A percentile compares a stretch with the other conserved stretches of the same genome.
These are phyloP conservation scores for Anacardium occidentale DNA, from an alignment of 345 rosid genomes.

Conservation along the genomic window DNA sequence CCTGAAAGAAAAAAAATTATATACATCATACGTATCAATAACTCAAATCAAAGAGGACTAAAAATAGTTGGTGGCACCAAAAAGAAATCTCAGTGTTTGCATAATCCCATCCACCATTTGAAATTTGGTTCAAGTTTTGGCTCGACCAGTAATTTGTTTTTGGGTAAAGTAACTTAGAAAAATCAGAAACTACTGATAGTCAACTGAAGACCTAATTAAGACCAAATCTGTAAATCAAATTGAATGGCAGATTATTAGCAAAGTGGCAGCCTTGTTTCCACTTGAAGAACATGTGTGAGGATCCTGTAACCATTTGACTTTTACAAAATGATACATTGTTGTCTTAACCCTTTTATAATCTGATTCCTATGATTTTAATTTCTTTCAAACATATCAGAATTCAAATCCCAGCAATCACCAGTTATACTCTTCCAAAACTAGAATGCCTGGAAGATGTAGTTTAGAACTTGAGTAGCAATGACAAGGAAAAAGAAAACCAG, in stretches of 20 bases:
- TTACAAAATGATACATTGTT: no score
- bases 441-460: not conserved
- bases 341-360: not conserved
- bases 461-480: not conserved
- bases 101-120: no score
- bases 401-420: not conserved
- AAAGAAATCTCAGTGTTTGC: not conserved
- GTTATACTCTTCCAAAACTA: not conserved
- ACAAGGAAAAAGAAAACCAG: not conserved
- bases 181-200: no score
- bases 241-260: no score
- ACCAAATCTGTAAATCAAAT: no score
- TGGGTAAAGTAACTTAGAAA: no score
- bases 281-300: no score
- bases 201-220: no score
- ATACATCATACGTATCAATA: not conserved
- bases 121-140: no score
- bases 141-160: no score
- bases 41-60: not conserved
- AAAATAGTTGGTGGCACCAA: not conserved
- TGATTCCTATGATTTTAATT: not conserved
- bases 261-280: no score
- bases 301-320: not conserved
- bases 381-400: not conserved
- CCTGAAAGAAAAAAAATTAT: conserved; percentile 48